phyloP scores from a whole-genome alignment of 768 basidiomycete genomes.

The Calocera viscosa region DNA sequence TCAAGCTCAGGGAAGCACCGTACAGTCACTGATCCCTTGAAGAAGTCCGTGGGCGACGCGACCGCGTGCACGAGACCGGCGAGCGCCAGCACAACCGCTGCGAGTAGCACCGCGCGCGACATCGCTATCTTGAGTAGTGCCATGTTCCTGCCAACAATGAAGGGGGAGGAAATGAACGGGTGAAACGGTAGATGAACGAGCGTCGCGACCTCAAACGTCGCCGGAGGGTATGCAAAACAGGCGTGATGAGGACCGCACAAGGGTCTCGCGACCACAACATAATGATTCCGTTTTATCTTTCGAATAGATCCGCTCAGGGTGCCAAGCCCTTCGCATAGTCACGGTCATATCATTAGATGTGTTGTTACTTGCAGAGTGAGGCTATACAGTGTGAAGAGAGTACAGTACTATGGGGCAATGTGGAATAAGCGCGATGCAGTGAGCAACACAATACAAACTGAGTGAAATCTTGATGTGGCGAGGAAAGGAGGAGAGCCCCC shows the following conservation, averaged over 20 bases:
- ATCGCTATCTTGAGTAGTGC: neutral
- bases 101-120: neutral
- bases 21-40: constrained; percentile 6
- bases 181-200: neutral
- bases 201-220: neutral
- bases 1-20: neutral
- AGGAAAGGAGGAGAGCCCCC: no score
- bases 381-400: no score
- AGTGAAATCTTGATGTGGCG: no score
- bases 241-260: neutral
- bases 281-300: neutral
- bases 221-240: neutral
- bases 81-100: neutral
- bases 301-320: neutral
- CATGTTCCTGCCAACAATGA: neutral
- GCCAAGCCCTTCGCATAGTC: no score
- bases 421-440: no score
- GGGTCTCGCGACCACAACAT: neutral
- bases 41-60: constrained; percentile 6
- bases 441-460: no score
- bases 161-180: neutral
- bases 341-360: no score
- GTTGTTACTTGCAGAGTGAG: neutral
- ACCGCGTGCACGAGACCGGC: neutral
- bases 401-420: no score